phyloP scores from a whole-genome alignment of 2,329 filamentous ascomycete genomes.

The Dryadomyces quercus-mongolicae region DNA sequence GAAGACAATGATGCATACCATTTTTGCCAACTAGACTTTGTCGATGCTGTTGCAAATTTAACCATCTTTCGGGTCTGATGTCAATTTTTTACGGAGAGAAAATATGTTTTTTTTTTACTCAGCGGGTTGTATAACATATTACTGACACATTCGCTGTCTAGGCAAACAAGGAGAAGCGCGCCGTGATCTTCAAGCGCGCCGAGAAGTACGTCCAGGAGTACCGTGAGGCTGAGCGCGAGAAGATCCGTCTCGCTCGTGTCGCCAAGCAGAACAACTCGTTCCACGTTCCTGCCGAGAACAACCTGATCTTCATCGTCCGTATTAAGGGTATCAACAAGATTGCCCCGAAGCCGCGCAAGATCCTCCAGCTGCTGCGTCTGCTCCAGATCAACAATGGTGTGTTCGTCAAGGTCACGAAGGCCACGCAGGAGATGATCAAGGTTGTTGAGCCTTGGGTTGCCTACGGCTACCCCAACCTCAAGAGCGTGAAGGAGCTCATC shows the following conservation, averaged over 20 bases:
- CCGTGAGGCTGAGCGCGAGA: conserved; percentile 95
- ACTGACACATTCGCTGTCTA: conserved; percentile 27
- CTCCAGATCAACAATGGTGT: conserved; percentile 99
- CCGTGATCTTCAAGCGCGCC: conserved; percentile 98
- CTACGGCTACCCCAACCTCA: conserved; percentile 99
- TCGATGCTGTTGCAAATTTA: conserved; percentile 97
- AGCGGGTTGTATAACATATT: background rate
- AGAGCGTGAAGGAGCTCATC: conserved; percentile 96
- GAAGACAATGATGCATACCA: conserved; percentile 69
- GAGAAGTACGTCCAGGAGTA: conserved; percentile 99
- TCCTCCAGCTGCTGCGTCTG: conserved; percentile 96
- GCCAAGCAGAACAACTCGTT: conserved; percentile 88
- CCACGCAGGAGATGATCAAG: conserved; percentile 93
- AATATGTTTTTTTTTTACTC: background rate
- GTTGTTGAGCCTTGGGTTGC: conserved; percentile 98
- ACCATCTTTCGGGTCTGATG: conserved; percentile 99
- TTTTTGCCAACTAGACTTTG: conserved; percentile 82
- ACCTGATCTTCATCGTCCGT: conserved; percentile 94
- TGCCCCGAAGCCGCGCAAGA: conserved; percentile 99
- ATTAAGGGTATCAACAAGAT: conserved; percentile 99
- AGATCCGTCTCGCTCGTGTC: conserved; percentile 80
- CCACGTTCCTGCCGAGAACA: conserved; percentile 89
- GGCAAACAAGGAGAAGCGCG: conserved; percentile 98
- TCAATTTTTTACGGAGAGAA: conserved; percentile 10
- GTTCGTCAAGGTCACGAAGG: conserved; percentile 96